Conservation (phyloP, 1,284 basidiomycete species). For the Irpex lacteus region DNA sequence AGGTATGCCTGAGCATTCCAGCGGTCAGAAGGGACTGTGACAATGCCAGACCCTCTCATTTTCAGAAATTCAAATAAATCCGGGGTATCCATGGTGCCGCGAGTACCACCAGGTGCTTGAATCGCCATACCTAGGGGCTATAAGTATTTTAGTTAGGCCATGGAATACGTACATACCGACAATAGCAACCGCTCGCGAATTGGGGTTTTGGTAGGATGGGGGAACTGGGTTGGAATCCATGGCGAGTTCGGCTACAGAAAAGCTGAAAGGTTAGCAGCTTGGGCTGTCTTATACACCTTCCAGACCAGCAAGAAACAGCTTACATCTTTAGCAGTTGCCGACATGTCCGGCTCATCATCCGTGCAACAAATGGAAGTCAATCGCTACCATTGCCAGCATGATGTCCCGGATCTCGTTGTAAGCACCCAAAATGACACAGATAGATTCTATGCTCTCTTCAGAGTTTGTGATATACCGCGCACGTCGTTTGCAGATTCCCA, state of each 20-base stretch:
- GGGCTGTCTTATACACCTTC: neutral
- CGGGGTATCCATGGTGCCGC: conserved; percentile 10
- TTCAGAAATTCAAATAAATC: conserved; percentile 15
- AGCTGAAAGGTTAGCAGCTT: neutral
- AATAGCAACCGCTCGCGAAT: conserved; percentile 10
- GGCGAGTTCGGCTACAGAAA: neutral
- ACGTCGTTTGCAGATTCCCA: too few species aligned
- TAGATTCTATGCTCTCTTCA: too few species aligned
- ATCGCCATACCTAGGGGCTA: conserved; percentile 11
- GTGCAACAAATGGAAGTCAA: too few species aligned
- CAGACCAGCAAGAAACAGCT: neutral
- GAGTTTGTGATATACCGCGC: too few species aligned
- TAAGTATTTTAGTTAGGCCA: neutral
- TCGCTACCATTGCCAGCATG: too few species aligned
- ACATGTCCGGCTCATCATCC: too few species aligned
- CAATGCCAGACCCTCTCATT: conserved; percentile 12
- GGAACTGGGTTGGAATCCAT: neutral
- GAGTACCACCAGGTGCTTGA: conserved; percentile 13
- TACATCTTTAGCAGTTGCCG: too few species aligned
- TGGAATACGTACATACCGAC: conserved; percentile 2
- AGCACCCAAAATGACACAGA: too few species aligned
- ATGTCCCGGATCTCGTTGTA: too few species aligned
- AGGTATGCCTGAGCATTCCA: conserved; percentile 17
- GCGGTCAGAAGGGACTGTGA: conserved; percentile 12
- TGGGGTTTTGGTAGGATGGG: conserved; percentile 10